A percentile compares a stretch with the other conserved stretches of the same genome.
phyloP scores from a whole-genome alignment of 257 asterid genomes.

The Handroanthus guayacan region DNA sequence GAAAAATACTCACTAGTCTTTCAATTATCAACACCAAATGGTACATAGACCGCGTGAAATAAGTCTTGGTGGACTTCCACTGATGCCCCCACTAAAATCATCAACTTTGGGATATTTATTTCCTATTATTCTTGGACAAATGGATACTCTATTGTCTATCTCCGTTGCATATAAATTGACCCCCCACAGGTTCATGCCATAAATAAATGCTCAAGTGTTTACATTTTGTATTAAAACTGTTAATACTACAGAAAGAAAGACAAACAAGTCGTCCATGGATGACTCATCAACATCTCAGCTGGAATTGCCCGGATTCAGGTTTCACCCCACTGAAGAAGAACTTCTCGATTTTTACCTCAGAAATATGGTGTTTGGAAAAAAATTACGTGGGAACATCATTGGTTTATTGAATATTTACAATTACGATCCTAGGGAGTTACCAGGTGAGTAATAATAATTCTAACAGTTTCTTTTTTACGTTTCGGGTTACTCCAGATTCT shows the following conservation, averaged over 20 bases:
- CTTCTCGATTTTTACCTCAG: slow-evolving; percentile 61
- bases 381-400: slow-evolving; percentile 47
- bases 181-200: neutral
- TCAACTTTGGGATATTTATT: no score
- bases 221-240: neutral
- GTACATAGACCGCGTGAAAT: slow-evolving; percentile 30
- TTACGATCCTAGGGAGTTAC: slow-evolving; percentile 61
- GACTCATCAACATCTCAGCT: slow-evolving; percentile 24
- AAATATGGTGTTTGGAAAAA: slow-evolving; percentile 41
- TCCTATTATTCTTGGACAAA: neutral
- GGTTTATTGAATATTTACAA: slow-evolving; percentile 58
- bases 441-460: slow-evolving; percentile 41
- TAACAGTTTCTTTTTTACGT: no score
- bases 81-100: neutral
- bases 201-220: no score
- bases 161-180: neutral
- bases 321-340: slow-evolving; percentile 72
- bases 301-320: slow-evolving; percentile 61
- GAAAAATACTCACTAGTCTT: neutral
- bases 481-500: no score
- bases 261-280: slow-evolving; percentile 26
- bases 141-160: no score
- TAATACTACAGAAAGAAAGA: neutral
- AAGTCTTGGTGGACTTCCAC: neutral
- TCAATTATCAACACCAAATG: neutral